Base-by-base conservation (phyloP, 2,329 filamentous ascomycete genomes). In the Fusarium sterilihyphosum region DNA sequence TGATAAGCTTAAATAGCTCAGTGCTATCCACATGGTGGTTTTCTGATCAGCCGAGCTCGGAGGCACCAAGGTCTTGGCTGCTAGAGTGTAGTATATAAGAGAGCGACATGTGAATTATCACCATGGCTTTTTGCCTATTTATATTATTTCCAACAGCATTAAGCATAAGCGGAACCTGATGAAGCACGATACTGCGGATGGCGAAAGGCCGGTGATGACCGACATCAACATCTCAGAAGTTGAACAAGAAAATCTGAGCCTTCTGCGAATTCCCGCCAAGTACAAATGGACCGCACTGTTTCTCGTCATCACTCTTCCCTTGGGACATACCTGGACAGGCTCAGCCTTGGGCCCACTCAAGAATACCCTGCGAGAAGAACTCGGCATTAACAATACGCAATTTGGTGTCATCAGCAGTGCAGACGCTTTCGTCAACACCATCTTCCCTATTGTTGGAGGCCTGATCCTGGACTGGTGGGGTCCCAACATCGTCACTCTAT, bases 101-200 rank as follows among this genome's bases (percentile, higher is more conserved):
- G 41, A 43, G 5, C 9, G 7, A 14, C 7, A 8, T 16, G 33
- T 16, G 7, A 16, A 35, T 16, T 16, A 2, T 35, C 2, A 1
- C 33, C 14, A 16, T 17, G 2, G 1, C 22, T 17, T 17, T n/a
- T 17, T 43, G n/a, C 5, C 14, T 1, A 6, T 43, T 24, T 0
- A 0, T 0, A 43, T 24, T 43, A 0, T 24, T 43, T 4, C 14
- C 14, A 43, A 16, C 4, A 1, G 5, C 8, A 24, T 43, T 1
- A 6, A 43, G 8, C 22, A 43, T 24, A 43, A 24, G 22, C 22
- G 17, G 22, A 43, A 43, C 41, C 14, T 17, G n/a, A 43, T 43
- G 41, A 43, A 43, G 41, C 9, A 43, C 41, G 41, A 43, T 43
- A 43, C 41, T 3, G 6, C 41, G 4, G 14, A 43, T 24, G 41